phyloP scores from a whole-genome alignment of 2,329 filamentous ascomycete genomes.

The Alternaria sp. region DNA sequence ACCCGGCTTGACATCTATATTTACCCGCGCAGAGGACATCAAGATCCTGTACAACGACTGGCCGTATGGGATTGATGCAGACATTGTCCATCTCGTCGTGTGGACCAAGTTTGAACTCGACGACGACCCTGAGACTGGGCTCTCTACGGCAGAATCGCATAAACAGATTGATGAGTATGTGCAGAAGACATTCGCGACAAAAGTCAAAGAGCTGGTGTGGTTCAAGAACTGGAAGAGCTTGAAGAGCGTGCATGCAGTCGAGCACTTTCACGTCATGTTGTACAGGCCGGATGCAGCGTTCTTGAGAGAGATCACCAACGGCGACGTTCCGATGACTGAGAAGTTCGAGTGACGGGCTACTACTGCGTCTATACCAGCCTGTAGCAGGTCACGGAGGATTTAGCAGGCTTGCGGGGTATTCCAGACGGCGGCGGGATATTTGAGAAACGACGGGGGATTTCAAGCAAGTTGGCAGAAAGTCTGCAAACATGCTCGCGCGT shows the following conservation, averaged over 20 bases:
- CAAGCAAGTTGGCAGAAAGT: background rate
- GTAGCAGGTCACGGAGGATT: background rate
- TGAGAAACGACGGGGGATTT: background rate
- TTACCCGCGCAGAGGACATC: conserved; percentile 60
- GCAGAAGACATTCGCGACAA: conserved; percentile 66
- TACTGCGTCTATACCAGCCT: no score
- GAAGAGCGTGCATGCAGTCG: conserved; percentile 84
- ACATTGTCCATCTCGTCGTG: conserved; percentile 84
- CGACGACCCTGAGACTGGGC: conserved; percentile 69
- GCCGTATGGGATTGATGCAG: conserved; percentile 83
- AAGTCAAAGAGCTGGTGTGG: conserved; percentile 67
- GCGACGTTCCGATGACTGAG: conserved; percentile 69
- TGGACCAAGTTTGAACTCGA: conserved; percentile 89
- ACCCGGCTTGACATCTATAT: background rate
- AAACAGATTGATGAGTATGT: conserved; percentile 75
- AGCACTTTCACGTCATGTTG: conserved; percentile 96
- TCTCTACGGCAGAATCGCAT: conserved; percentile 70
- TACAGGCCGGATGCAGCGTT: conserved; percentile 75
- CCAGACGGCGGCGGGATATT: background rate
- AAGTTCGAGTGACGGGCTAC: conserved; percentile 19
- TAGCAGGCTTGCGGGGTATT: background rate
- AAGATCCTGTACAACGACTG: conserved; percentile 89
- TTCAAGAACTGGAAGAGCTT: conserved; percentile 91
- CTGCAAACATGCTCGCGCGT: background rate
- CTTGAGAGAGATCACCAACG: conserved; percentile 72